Evolutionary conservation across 805 yeast genomes (phyloP), one percentile per base, ranked within the genome.

Genomic region (Cyberlindnera meyerae): DNA sequence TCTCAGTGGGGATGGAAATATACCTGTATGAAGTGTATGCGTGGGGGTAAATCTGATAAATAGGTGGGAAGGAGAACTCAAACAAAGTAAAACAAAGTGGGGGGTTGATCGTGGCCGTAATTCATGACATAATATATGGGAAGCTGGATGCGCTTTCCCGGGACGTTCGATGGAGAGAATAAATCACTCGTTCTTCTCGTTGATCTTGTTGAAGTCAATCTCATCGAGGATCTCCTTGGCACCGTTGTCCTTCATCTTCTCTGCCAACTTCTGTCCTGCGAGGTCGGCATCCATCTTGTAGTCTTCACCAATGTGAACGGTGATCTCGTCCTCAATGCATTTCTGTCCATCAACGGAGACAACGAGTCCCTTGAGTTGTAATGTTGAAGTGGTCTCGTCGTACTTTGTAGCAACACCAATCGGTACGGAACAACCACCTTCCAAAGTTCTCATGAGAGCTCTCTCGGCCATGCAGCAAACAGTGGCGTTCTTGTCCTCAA

Each of bases 341-440:
- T 75, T 68, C 6, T 64, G 60, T 11, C 98, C 98, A 57, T 89
- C 95, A 8, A 89, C 89, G 43, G 82, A 75, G 22, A 88, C 82
- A 12, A 90, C 94, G 25, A 83, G 71, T 6, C 84, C 94, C 45
- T 75, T 74, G 44, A 89, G 62, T 5, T 57, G 52, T 37, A 88
- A 67, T 8, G 45, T 47, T 25, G 69, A 61, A 0, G 77, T 67
- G 15, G 58, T 62, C 36, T 72, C 60, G 46, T 72, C 63, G 41
- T 62, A 82, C 8, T 52, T 46, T n/a, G 88, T 70, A 45, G 77
- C 73, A 20, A 87, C 96, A 35, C 98, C 98, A 47, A 93, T 84
- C 6, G 98, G 98, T 13, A 93, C 97, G 1, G 96, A 86, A 62
- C 98, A 93, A 8, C 98, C 98, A 43, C 97, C 98, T 65, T 93